Evolutionary conservation across 2,329 filamentous ascomycete species (phyloP).

Genomic region (Sordariomycetes sp.): DNA sequence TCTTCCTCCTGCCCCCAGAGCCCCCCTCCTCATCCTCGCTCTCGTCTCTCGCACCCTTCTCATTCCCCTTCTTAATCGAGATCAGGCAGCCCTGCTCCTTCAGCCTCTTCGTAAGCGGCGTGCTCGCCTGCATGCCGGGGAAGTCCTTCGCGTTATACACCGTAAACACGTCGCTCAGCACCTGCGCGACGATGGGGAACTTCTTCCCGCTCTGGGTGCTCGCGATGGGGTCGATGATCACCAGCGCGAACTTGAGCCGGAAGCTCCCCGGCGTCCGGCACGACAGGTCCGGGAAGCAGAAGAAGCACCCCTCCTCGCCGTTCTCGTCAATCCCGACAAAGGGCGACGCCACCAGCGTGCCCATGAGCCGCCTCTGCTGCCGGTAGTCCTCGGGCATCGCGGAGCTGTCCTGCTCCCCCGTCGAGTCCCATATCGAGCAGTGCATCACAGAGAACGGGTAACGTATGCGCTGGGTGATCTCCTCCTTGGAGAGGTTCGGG

Average conservation of each 20-base stretch:
- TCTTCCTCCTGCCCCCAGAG: slow-evolving; percentile 4
- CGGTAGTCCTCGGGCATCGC: slow-evolving; percentile 62
- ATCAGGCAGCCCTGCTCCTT: slow-evolving; percentile 76
- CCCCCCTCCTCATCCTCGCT: slow-evolving; percentile 29
- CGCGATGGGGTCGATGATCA: slow-evolving; percentile 55
- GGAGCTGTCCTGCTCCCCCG: slow-evolving; percentile 56
- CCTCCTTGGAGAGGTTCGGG: slow-evolving; percentile 39
- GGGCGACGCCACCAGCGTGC: slow-evolving; percentile 64
- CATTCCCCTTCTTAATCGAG: slow-evolving; percentile 78
- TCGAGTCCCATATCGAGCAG: slow-evolving; percentile 64
- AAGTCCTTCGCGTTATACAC: slow-evolving; percentile 83
- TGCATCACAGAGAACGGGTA: slow-evolving; percentile 63
- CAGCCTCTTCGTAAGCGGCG: slow-evolving; percentile 59
- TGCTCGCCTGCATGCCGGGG: slow-evolving; percentile 72
- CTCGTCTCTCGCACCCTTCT: slow-evolving; percentile 38
- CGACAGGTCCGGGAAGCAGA: slow-evolving; percentile 75
- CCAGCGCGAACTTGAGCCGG: slow-evolving; percentile 61
- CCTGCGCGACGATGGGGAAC: slow-evolving; percentile 38
- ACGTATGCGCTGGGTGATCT: slow-evolving; percentile 38
- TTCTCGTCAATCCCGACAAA: slow-evolving; percentile 69
- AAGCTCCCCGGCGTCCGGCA: slow-evolving; percentile 70
- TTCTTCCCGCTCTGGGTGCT: slow-evolving; percentile 38
- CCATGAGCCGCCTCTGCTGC: slow-evolving; percentile 68
- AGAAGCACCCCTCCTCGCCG: slow-evolving; percentile 67
- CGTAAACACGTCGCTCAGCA: slow-evolving; percentile 60